Conservation (phyloP, 345 rosid genomes). For the Citrus reticulata region DNA sequence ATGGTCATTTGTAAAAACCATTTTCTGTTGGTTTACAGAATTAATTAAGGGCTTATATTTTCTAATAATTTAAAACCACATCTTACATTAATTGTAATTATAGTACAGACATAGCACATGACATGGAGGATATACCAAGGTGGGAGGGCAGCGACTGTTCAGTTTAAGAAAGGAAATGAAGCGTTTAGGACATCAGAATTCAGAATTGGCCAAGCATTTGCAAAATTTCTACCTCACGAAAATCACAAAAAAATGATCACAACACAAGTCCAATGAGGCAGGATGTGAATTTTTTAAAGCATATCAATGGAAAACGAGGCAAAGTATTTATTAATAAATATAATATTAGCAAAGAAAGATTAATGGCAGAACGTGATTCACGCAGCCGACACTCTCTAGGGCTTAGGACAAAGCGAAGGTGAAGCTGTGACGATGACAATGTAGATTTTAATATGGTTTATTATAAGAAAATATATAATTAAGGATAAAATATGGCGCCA, state of each 20-base stretch:
- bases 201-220: background rate
- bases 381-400: constrained; percentile 15
- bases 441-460: background rate
- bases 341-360: background rate
- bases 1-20: too few relatives aligned
- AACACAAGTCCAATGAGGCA: background rate
- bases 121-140: background rate
- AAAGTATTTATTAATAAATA: background rate
- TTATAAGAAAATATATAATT: background rate
- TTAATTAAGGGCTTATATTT: background rate
- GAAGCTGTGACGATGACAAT: constrained; percentile 9
- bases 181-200: background rate
- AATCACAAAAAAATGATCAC: background rate
- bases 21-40: too few relatives aligned
- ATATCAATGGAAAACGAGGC: background rate
- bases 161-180: background rate
- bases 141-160: background rate
- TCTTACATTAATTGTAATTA: background rate
- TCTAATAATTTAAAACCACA: background rate
- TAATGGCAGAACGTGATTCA: constrained; percentile 33
- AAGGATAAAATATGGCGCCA: background rate
- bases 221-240: background rate
- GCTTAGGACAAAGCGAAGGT: background rate
- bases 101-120: background rate
- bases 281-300: background rate